Conservation (phyloP, 495 filamentous ascomycete species). For the Penicillium maclennaniae region DNA sequence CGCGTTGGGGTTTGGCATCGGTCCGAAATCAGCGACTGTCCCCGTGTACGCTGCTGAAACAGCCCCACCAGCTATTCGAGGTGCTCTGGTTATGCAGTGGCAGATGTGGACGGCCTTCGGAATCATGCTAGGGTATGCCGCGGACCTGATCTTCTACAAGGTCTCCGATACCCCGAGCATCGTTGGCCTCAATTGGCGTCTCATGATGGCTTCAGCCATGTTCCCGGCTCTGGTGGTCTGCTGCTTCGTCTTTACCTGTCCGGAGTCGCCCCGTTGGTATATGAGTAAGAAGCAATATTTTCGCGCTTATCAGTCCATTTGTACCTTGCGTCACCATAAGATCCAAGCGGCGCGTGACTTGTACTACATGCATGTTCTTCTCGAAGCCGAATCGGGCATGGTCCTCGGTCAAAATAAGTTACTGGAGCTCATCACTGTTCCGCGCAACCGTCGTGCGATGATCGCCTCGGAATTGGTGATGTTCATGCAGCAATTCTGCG, state of each 20-base stretch:
- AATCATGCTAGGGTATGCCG: constrained; percentile 72
- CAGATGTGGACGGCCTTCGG: constrained; percentile 87
- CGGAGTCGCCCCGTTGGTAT: constrained; percentile 77
- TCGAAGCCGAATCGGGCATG: constrained; percentile 63
- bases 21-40: constrained; percentile 75
- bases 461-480: constrained; percentile 73
- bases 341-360: constrained; percentile 78
- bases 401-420: constrained; percentile 58
- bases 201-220: constrained; percentile 80
- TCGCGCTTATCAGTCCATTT: constrained; percentile 65
- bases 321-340: constrained; percentile 61
- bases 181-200: constrained; percentile 69
- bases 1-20: constrained; percentile 71
- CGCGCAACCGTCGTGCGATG: constrained; percentile 75
- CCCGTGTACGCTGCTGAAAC: constrained; percentile 78
- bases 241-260: constrained; percentile 66
- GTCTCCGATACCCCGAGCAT: constrained; percentile 53
- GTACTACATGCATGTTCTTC: constrained; percentile 73
- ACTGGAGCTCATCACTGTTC: constrained; percentile 66
- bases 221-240: constrained; percentile 70
- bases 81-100: constrained; percentile 78
- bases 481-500: constrained; percentile 78
- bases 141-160: constrained; percentile 68
- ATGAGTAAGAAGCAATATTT: constrained; percentile 64
- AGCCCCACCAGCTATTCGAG: constrained; percentile 66